phyloP scores from a whole-genome alignment of 441 rosid genomes.

The Gossypium laxum region DNA sequence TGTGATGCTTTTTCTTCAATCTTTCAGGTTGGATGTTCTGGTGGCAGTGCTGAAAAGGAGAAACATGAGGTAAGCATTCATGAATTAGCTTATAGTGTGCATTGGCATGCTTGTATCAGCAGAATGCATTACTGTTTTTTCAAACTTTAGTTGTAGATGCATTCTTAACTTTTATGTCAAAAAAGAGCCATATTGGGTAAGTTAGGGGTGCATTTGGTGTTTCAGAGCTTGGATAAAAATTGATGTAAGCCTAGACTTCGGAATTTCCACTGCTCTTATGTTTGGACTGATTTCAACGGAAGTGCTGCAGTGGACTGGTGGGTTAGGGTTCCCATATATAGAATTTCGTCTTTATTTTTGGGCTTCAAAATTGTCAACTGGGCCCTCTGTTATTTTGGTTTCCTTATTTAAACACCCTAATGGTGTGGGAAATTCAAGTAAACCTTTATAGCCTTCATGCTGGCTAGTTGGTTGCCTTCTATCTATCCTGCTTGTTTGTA shows the following conservation, averaged over 20 bases:
- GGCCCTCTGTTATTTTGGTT: background rate
- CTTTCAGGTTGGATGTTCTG: constrained; percentile 25
- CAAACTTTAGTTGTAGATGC: background rate
- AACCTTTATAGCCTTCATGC: background rate
- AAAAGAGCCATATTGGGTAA: background rate
- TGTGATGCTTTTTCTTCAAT: constrained; percentile 2
- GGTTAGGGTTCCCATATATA: background rate
- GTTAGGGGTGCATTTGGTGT: constrained; percentile 1
- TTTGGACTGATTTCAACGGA: background rate
- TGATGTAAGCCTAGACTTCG: background rate
- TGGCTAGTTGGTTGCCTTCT: background rate
- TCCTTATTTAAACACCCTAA: background rate
- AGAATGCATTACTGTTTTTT: background rate
- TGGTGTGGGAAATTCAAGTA: background rate
- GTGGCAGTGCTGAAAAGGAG: constrained; percentile 15
- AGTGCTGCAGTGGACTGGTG: background rate
- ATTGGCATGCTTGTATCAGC: background rate
- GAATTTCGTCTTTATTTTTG: background rate
- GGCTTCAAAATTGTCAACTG: background rate
- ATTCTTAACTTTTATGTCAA: background rate
- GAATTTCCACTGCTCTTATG: background rate
- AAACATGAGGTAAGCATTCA: constrained; percentile 25
- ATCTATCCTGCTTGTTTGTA: background rate
- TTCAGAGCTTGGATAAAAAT: constrained; percentile 1
- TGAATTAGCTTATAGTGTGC: background rate